Conservation (phyloP, 257 asterid genomes). For the Capsicum chinense region DNA sequence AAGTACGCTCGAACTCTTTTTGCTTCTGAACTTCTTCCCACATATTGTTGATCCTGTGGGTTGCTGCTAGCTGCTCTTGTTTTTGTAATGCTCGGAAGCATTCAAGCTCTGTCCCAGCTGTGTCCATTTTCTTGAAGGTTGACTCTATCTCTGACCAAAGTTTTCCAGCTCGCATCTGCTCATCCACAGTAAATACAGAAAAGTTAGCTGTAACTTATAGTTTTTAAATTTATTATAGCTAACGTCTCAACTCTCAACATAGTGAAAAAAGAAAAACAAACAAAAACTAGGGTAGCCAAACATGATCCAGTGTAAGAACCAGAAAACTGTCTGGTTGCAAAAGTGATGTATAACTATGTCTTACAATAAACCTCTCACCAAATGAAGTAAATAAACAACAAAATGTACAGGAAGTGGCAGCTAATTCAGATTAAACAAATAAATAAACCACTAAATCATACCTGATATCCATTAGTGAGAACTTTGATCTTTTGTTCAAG, state of each 20-base stretch:
- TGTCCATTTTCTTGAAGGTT: constrained; percentile 81
- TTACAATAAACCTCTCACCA: neutral
- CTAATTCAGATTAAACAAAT: constrained; percentile 28
- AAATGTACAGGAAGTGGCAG: constrained; percentile 11
- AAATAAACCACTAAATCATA: constrained; percentile 35
- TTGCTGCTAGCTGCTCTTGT: constrained; percentile 80
- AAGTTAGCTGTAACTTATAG: constrained; percentile 19
- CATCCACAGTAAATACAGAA: constrained; percentile 1
- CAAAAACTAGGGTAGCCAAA: neutral
- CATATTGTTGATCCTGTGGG: constrained; percentile 72
- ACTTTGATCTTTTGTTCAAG: constrained; percentile 88
- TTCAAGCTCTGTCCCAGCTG: constrained; percentile 85
- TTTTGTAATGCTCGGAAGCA: constrained; percentile 82
- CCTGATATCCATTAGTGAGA: constrained; percentile 94
- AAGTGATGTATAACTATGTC: neutral
- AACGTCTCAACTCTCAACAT: neutral
- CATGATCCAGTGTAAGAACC: neutral
- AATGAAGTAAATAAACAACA: neutral
- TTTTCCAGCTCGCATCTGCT: constrained; percentile 78
- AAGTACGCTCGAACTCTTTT: constrained; percentile 76
- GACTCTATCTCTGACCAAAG: constrained; percentile 80
- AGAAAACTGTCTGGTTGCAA: constrained; percentile 12
- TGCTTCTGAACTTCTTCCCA: constrained; percentile 99
- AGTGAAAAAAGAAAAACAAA: neutral
- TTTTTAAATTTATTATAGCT: neutral